Evolutionary conservation across 2,329 filamentous ascomycete species (phyloP), one percentile per base, ranked within the genome.

Genomic region (Diplodia corticola): DNA sequence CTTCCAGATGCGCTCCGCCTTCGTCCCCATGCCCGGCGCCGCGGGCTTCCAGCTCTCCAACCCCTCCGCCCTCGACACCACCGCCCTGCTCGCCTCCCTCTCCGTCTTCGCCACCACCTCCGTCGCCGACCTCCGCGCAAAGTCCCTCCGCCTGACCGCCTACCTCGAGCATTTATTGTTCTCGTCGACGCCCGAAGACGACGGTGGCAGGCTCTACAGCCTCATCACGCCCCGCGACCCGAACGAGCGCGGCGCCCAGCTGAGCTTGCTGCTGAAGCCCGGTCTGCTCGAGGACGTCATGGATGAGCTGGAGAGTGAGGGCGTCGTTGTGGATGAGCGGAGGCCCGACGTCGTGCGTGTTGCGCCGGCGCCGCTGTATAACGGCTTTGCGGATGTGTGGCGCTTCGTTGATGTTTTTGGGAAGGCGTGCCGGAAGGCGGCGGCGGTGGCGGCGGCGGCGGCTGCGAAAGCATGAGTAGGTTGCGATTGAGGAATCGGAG

Each of bases 21-120:
- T 96, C 78, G 81, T 88, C 48, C 92, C 93, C 4, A 91, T 91
- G 7, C 80, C 86, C 2, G 93, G 93, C 46, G 93, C 93, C 0
- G 87, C 84, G 37, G 93, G 93, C 4, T 97, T 88, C 78, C 92
- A 96, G 77, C 77, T 94, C n/a, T 92, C 89, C 60, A 97, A 97
- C 75, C 92, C 91, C 1, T 91, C 88, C 0, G 91, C 89, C 12
- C 82, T 95, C 6, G 92, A 96, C 72, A 84, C 93, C 53, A 90
- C 90, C 15, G 86, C 88, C n/a, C 83, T 96, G 2, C 82, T 87
- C 10, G 91, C 88, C 0, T 89, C 90, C 1, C 80, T 97, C 5
- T 87, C 88, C 26, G 84, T 96, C 26, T 95, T 95, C 76, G 84
- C 84, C 69, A 84, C 88, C 74, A 91, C 92, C 0, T 84, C 80